Conservation (phyloP, 208 protist genomes). For the Crithidia sp. region DNA sequence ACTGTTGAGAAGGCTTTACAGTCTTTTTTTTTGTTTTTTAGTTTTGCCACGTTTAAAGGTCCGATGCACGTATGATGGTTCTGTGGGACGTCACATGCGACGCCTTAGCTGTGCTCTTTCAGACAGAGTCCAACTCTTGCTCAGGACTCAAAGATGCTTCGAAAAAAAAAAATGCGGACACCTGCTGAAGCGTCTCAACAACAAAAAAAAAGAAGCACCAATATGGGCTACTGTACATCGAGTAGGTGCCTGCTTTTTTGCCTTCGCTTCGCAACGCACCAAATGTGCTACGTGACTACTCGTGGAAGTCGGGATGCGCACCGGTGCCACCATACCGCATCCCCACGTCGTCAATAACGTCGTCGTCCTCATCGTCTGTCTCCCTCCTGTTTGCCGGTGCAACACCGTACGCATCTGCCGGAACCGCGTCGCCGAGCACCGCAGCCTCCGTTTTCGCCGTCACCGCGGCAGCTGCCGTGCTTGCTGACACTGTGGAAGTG, state of each 20-base stretch:
- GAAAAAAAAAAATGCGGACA: too few species aligned
- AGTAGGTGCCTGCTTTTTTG: background rate
- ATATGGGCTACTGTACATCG: conserved; percentile 9
- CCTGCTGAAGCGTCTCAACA: too few species aligned
- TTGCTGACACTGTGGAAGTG: background rate
- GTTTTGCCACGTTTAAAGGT: too few species aligned
- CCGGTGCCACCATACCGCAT: conserved; percentile 43
- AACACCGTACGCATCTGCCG: background rate
- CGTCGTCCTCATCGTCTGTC: conserved; percentile 34
- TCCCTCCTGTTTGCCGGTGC: background rate
- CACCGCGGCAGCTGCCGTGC: background rate
- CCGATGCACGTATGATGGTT: too few species aligned
- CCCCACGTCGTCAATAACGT: conserved; percentile 83
- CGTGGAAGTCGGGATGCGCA: conserved; percentile 56
- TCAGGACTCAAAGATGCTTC: too few species aligned
- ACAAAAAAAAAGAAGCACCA: conserved; percentile 1
- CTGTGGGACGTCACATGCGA: too few species aligned
- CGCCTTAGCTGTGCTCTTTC: too few species aligned
- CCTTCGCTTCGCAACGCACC: too few species aligned
- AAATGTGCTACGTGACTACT: background rate
- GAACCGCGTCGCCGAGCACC: background rate
- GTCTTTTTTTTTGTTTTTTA: too few species aligned
- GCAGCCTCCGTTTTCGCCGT: background rate
- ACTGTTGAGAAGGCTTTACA: too few species aligned
- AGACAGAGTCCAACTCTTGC: too few species aligned